These are phyloP conservation scores for Diaporthe citriasiana DNA, from an alignment of 2,329 filamentous ascomycete genomes.

Conservation along the genomic window DNA sequence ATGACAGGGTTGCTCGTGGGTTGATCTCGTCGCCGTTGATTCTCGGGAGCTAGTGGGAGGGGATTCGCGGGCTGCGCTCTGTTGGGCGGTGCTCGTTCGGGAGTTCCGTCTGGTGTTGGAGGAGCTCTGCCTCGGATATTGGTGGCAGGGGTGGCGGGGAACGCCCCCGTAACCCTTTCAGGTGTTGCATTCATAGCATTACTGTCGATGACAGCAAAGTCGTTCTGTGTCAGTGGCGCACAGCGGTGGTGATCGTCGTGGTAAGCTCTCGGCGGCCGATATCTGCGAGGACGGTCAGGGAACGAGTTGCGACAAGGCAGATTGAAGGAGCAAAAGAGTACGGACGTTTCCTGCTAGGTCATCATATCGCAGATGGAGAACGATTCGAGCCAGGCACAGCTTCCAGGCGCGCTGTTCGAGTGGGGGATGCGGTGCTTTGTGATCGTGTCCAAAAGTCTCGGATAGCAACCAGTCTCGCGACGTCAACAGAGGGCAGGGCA, in stretches of 20 bases:
- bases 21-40: slow-evolving; percentile 56
- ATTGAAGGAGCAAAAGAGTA: background rate
- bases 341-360: slow-evolving; percentile 42
- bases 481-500: slow-evolving; percentile 34
- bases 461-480: slow-evolving; percentile 5
- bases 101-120: slow-evolving; percentile 35
- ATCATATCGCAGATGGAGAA: slow-evolving; percentile 39
- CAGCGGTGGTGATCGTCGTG: slow-evolving; percentile 12
- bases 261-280: slow-evolving; percentile 43
- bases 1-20: slow-evolving; percentile 74
- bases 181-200: slow-evolving; percentile 43
- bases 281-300: slow-evolving; percentile 35
- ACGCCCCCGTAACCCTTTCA: slow-evolving; percentile 41
- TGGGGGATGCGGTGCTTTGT: slow-evolving; percentile 8
- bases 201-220: slow-evolving; percentile 27
- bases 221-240: slow-evolving; percentile 11
- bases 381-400: slow-evolving; percentile 2
- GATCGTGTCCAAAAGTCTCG: slow-evolving; percentile 28
- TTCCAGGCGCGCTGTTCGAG: slow-evolving; percentile 5
- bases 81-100: slow-evolving; percentile 26
- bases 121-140: slow-evolving; percentile 42
- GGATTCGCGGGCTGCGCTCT: slow-evolving; percentile 7
- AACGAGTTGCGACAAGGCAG: slow-evolving; percentile 9
- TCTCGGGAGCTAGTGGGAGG: slow-evolving; percentile 57
- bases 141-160: slow-evolving; percentile 42